A percentile compares a stretch with the other conserved stretches of the same genome.
Evolutionary conservation across 2,329 filamentous ascomycete genomes (phyloP).

Genomic region (Exserohilum turcica): DNA sequence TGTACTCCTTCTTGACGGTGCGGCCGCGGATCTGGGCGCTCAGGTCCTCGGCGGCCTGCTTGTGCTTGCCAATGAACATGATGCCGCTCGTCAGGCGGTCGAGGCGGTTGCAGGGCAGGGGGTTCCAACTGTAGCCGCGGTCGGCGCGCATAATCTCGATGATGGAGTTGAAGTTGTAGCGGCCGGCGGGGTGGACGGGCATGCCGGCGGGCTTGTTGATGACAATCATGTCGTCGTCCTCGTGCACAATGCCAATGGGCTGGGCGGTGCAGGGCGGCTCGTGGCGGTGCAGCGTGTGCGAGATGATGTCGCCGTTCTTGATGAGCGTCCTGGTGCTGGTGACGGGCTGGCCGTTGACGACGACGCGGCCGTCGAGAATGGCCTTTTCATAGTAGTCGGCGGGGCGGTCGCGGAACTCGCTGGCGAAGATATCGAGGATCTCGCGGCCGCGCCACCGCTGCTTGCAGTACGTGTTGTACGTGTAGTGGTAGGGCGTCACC

Average conservation of each 20-base stretch:
- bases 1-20: constrained; percentile 92
- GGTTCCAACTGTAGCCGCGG: constrained; percentile 62
- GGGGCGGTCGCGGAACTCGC: constrained; percentile 89
- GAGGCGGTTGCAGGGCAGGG: constrained; percentile 84
- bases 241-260: constrained; percentile 81
- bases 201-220: constrained; percentile 97
- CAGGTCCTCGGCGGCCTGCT: constrained; percentile 77
- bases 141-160: constrained; percentile 91
- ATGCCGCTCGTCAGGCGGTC: constrained; percentile 93
- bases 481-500: constrained; percentile 86
- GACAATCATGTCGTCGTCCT: constrained; percentile 91
- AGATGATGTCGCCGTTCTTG: constrained; percentile 88
- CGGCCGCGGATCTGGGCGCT: constrained; percentile 76
- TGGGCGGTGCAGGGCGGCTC: constrained; percentile 89
- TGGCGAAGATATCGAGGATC: constrained; percentile 84
- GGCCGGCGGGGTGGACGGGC: constrained; percentile 91
- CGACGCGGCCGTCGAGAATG: constrained; percentile 78
- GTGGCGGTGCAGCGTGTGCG: constrained; percentile 92
- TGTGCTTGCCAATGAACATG: constrained; percentile 95
- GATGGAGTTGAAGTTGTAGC: constrained; percentile 94
- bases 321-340: constrained; percentile 70
- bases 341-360: constrained; percentile 76
- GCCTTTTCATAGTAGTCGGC: constrained; percentile 82
- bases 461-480: constrained; percentile 95
- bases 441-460: constrained; percentile 84